Evolutionary conservation across 805 yeast species (phyloP), one percentile per base, ranked within the genome.

Genomic region (Nakazawaea wickerhamii): DNA sequence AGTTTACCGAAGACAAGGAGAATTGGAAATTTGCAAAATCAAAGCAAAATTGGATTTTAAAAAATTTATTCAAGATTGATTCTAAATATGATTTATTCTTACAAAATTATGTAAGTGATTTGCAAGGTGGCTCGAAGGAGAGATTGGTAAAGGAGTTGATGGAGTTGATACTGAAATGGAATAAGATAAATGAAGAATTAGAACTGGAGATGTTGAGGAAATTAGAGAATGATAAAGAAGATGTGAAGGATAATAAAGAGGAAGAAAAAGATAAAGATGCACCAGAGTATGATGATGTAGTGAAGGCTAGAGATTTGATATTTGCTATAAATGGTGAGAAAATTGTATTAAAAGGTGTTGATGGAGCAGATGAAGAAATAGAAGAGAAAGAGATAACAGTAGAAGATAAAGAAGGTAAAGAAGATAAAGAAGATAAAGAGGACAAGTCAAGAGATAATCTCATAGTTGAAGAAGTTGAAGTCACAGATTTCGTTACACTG

Each of bases 1-100:
- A 73, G 41, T 86, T 70, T 53, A 57, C 63, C 4, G 68, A 71
- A 10, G 86, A 82, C 48, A 64, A 60, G 46, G 75, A 63, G 0
- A 68, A 71, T 45, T 86, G 95, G 95, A 86, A 86, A 65, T 86
- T 86, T 59, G 81, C 88, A 45, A 86, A 86, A 54, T 90, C 81
- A 65, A 85, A 86, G 50, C 95, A 86, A 60, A 85, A 85, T 55
- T 86, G 95, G 95, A 70, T 86, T 33, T 62, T 86, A 49, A 79
- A 78, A 54, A 79, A 85, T 56, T 60, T 83, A 25, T 68, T 63
- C 38, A 48, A 51, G 19, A 75, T 81, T 18, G 42, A 39, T 2
- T 64, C 62, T 0, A 62, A 67, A 8, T 84, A 82, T 54, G 77
- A 73, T 39, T 60, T 55, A 1, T 72, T 75, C 21, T 58, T 85